Percentiles rank a stretch among this genome's conserved stretches.
Conservation (phyloP, 2,329 filamentous ascomycete genomes). For the Ophiosphaerella narmari region DNA sequence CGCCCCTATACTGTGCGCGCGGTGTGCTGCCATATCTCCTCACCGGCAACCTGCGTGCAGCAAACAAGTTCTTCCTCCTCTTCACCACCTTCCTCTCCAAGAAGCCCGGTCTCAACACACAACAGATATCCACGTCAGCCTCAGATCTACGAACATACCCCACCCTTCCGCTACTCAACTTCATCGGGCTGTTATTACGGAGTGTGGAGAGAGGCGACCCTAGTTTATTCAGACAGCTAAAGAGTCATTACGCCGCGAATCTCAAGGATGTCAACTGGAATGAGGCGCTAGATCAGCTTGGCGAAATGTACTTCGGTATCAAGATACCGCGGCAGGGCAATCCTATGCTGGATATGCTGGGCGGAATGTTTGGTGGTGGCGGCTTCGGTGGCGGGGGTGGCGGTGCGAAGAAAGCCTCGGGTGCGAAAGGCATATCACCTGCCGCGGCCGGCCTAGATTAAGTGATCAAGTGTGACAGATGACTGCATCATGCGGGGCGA, state of each 20-base stretch:
- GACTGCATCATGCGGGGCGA: neutral
- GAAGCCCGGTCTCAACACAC: slow-evolving; percentile 70
- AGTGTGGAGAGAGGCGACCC: slow-evolving; percentile 78
- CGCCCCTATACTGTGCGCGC: slow-evolving; percentile 82
- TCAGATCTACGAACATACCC: slow-evolving; percentile 84
- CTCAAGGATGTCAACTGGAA: slow-evolving; percentile 82
- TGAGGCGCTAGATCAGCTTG: slow-evolving; percentile 79
- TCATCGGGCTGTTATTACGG: slow-evolving; percentile 81
- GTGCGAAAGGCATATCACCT: slow-evolving; percentile 27
- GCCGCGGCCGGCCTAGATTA: slow-evolving; percentile 45
- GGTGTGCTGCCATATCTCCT: slow-evolving; percentile 90
- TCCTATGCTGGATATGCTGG: slow-evolving; percentile 97
- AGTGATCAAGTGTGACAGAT: neutral
- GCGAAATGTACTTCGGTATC: slow-evolving; percentile 96
- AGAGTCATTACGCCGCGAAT: slow-evolving; percentile 77
- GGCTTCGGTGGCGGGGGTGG: slow-evolving; percentile 60
- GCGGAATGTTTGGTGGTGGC: slow-evolving; percentile 87
- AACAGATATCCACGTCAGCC: slow-evolving; percentile 76
- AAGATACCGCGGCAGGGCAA: slow-evolving; percentile 87
- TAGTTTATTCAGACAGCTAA: slow-evolving; percentile 81
- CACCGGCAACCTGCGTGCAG: slow-evolving; percentile 85
- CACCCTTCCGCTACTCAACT: slow-evolving; percentile 91
- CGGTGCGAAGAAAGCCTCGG: slow-evolving; percentile 53
- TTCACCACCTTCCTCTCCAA: slow-evolving; percentile 70
- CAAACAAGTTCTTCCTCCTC: slow-evolving; percentile 78